Conservation (phyloP, 371 early-diverging fungal species). For the Globomyces sp. region DNA sequence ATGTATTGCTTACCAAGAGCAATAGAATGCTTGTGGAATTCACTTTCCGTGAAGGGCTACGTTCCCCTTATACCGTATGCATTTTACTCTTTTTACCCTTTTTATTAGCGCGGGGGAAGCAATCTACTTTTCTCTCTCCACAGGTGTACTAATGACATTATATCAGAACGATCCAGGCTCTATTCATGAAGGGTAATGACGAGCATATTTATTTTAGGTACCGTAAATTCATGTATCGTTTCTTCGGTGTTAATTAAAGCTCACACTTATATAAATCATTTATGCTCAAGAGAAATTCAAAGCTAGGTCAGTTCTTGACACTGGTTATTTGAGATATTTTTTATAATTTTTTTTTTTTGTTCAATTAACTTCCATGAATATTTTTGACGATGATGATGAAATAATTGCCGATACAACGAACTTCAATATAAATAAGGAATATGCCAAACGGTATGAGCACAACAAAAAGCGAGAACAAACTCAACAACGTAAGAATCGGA, state of each 20-base stretch:
- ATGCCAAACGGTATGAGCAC: constrained; percentile 61
- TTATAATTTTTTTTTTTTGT: constrained; percentile 11
- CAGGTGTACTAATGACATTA: constrained; percentile 78
- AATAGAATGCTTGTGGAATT: constrained; percentile 70
- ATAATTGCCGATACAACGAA: constrained; percentile 4
- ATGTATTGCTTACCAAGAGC: constrained; percentile 82
- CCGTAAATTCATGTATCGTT: constrained; percentile 72
- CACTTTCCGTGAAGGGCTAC: constrained; percentile 34
- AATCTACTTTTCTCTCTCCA: constrained; percentile 65
- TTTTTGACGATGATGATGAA: constrained; percentile 33
- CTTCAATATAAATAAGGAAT: constrained; percentile 57
- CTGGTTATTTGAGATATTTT: no score
- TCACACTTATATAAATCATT: no score
- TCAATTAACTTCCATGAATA: neutral
- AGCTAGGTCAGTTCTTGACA: neutral
- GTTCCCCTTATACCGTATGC: constrained; percentile 31
- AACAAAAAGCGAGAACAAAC: constrained; percentile 67
- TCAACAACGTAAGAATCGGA: constrained; percentile 45
- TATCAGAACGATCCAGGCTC: constrained; percentile 77
- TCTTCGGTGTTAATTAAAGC: constrained; percentile 76
- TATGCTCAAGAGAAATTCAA: neutral
- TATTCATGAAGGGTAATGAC: constrained; percentile 56
- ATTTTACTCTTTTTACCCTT: neutral
- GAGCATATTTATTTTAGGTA: constrained; percentile 39
- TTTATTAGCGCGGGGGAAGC: constrained; percentile 32